These are phyloP conservation scores for Fusarium sp. DNA, from an alignment of 2,329 filamentous ascomycete genomes.

Conservation along the genomic window DNA sequence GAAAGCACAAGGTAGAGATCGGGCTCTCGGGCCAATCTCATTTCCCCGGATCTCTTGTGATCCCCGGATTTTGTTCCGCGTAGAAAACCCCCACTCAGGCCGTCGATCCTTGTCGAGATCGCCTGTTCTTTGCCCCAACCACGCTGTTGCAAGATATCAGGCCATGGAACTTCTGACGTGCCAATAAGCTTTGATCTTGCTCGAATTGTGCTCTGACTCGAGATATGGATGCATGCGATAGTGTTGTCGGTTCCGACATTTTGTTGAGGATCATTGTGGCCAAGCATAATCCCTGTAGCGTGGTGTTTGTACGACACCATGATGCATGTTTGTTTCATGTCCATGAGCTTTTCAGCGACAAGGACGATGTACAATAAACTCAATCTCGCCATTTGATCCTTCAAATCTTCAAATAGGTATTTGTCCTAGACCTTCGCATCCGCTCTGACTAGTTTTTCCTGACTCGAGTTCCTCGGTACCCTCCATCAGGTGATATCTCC, in stretches of 20 bases:
- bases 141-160: background rate
- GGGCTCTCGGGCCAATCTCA: background rate
- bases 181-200: background rate
- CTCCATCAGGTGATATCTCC: background rate
- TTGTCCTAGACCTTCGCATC: background rate
- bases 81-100: background rate
- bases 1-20: background rate
- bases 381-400: fast-evolving
- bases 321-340: background rate
- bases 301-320: background rate
- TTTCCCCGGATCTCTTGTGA: background rate
- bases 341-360: no score
- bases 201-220: background rate
- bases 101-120: background rate
- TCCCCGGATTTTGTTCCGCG: background rate
- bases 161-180: background rate
- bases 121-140: background rate
- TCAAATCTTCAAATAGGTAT: fast-evolving
- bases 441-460: background rate
- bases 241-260: background rate
- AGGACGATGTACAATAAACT: background rate
- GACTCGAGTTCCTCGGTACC: background rate
- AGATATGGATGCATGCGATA: background rate
- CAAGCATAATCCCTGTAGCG: background rate
- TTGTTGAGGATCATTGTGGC: background rate